Percentiles rank a stretch among this genome's conserved stretches.
These are phyloP conservation scores for Hypoxylon lienhwacheense DNA, from an alignment of 495 filamentous ascomycete genomes.

Conservation along the genomic window DNA sequence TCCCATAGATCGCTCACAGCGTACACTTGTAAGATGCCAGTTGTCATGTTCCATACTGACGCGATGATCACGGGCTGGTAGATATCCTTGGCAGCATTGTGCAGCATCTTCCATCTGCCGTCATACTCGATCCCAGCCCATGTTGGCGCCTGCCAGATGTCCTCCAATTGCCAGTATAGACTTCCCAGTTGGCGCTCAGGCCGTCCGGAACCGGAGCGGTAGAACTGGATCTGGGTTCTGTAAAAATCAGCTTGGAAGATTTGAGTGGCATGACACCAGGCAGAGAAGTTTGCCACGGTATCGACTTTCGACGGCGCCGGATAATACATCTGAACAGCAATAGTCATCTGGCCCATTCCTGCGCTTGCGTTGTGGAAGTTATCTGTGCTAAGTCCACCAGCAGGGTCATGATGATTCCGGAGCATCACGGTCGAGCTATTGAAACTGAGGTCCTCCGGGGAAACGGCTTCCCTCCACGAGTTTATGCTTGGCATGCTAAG, in stretches of 20 bases:
- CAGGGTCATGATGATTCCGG: conserved; percentile 67
- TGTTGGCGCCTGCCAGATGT: conserved; percentile 70
- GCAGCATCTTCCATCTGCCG: conserved; percentile 67
- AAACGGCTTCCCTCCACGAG: conserved; percentile 60
- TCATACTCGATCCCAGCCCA: conserved; percentile 68
- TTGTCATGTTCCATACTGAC: conserved; percentile 61
- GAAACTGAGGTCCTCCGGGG: conserved; percentile 56
- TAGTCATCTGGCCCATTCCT: conserved; percentile 68
- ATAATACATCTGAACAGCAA: conserved; percentile 62
- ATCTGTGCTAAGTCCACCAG: conserved; percentile 52
- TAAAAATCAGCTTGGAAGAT: conserved; percentile 71
- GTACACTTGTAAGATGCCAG: conserved; percentile 59
- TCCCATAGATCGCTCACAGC: conserved; percentile 62
- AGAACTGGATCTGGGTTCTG: conserved; percentile 64
- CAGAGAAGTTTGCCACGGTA: conserved; percentile 63
- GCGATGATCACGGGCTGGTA: conserved; percentile 64
- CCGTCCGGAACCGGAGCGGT: conserved; percentile 62
- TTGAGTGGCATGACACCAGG: conserved; percentile 69
- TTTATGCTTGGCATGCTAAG: conserved; percentile 68
- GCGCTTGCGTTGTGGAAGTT: conserved; percentile 44
- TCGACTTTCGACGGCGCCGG: conserved; percentile 62
- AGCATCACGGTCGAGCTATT: conserved; percentile 62
- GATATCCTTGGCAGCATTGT: conserved; percentile 62
- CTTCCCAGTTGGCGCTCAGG: conserved; percentile 64
- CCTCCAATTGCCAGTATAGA: conserved; percentile 71